These are phyloP conservation scores for Melastoma malabathricum DNA, from an alignment of 345 rosid genomes.

Conservation along the genomic window DNA sequence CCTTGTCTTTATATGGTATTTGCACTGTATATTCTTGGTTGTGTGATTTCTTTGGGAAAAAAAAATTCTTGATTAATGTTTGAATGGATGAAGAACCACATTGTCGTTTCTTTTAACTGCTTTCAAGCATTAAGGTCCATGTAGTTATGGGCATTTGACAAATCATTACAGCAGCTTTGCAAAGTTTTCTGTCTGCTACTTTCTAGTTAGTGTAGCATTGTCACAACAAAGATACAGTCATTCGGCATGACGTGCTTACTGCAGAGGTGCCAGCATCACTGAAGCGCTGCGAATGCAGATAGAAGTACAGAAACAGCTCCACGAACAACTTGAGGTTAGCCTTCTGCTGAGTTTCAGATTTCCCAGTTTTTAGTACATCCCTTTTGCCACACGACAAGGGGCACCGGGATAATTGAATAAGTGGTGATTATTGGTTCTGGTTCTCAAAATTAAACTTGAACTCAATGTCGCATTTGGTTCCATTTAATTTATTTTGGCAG, in stretches of 20 bases:
- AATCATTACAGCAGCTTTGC: no score
- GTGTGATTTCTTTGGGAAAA: background rate
- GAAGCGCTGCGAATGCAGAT: constrained; percentile 83
- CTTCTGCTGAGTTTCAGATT: constrained; percentile 3
- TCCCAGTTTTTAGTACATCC: no score
- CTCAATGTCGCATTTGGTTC: background rate
- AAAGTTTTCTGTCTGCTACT: no score
- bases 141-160: no score
- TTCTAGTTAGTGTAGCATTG: no score
- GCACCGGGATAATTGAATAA: background rate
- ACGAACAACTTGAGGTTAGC: constrained; percentile 89
- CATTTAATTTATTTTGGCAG: constrained; percentile 23
- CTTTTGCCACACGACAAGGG: no score
- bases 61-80: no score
- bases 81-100: no score
- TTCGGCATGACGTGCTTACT: background rate
- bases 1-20: background rate
- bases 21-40: background rate
- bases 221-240: background rate
- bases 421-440: constrained; percentile 3
- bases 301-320: constrained; percentile 89
- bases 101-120: no score
- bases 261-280: constrained; percentile 50
- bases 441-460: background rate
- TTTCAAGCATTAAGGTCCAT: no score